Base-by-base conservation (phyloP, 1,139 yeast species). In the Nematodospora anomalae region DNA sequence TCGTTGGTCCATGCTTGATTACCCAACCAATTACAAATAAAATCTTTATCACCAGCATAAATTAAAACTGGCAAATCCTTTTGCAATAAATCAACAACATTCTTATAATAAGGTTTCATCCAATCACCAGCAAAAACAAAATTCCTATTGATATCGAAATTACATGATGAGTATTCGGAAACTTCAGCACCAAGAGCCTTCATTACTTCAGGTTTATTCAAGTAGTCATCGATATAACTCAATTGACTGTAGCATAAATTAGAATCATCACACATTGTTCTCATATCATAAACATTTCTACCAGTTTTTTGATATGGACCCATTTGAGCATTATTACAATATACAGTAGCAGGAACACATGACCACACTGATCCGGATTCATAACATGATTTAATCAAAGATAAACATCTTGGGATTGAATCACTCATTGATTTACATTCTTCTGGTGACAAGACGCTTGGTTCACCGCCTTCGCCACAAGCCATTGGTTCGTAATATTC, bases 401-500 rank as follows among this genome's bases (percentile, higher is more conserved):
- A 69, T 51, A 81, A 67, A 71, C 98, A 92, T 61, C 95, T 80
- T 47, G 90, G 95, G 55, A 84, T 71, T 28, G 83, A 67, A 41
- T 72, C 76, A 40, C 74, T 67, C 95, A 90, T 87, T 35, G 72
- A 67, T 38, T 80, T 75, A 69, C 98, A 92, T 60, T 85, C 83
- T 45, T 83, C 90, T 35, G 83, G 86, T 26, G 75, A 70, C 52
- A 92, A 69, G 7, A 89, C 95, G 7, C 95, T 72, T 27, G 85
- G 83, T 49, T 81, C 85, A 32, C 96, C 97, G 55, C 96, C 96
- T 53, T 79, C 71, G 48, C 97, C 96, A 65, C 98, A 92, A 8
- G 97, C 97, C 98, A 92, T 92, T 61, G 95, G 95, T 67, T 86
- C 85, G 65, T 88, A 92, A 62, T 80, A 80, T 51, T 83, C 84